A percentile compares a stretch with the other conserved stretches of the same genome.
These are phyloP conservation scores for Moesziomyces antarcticus DNA, from an alignment of 1,284 basidiomycete genomes.

Conservation along the genomic window DNA sequence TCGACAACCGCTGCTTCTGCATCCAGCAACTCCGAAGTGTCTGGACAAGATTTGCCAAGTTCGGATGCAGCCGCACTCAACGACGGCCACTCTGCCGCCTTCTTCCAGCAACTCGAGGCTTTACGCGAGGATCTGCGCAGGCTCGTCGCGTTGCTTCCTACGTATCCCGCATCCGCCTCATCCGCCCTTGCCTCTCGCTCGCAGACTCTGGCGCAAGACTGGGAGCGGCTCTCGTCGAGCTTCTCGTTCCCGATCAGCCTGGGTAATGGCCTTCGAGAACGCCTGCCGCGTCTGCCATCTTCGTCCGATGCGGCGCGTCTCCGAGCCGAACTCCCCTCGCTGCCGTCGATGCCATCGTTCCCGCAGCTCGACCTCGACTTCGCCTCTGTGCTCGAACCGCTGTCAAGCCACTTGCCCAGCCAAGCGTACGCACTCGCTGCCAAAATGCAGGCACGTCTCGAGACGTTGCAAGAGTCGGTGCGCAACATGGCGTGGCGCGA, in stretches of 20 bases:
- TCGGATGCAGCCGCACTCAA: constrained; percentile 1
- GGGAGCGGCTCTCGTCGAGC: constrained; percentile 43
- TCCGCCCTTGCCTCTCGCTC: constrained; percentile 49
- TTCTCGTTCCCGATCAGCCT: constrained; percentile 40
- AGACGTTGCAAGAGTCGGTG: constrained; percentile 52
- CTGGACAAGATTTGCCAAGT: neutral
- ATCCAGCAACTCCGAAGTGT: no score
- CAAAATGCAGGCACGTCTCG: constrained; percentile 51
- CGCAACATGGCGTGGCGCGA: constrained; percentile 54
- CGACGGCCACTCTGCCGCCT: constrained; percentile 32
- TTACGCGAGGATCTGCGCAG: constrained; percentile 50
- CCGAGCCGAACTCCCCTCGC: constrained; percentile 28
- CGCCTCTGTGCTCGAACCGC: constrained; percentile 38
- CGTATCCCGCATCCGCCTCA: constrained; percentile 33
- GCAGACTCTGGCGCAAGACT: constrained; percentile 47
- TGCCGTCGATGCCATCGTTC: constrained; percentile 37
- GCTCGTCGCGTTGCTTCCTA: constrained; percentile 42
- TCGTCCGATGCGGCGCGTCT: constrained; percentile 31
- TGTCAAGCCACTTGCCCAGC: constrained; percentile 34
- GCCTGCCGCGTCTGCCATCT: constrained; percentile 39
- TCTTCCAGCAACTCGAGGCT: constrained; percentile 56
- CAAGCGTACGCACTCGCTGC: constrained; percentile 41
- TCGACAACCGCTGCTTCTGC: neutral
- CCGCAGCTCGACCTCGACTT: constrained; percentile 45
- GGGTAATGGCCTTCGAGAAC: constrained; percentile 31